Percentiles rank a stretch among this genome's conserved stretches.
Evolutionary conservation across 768 basidiomycete species (phyloP).

Genomic region (Boletus tomentosulus): DNA sequence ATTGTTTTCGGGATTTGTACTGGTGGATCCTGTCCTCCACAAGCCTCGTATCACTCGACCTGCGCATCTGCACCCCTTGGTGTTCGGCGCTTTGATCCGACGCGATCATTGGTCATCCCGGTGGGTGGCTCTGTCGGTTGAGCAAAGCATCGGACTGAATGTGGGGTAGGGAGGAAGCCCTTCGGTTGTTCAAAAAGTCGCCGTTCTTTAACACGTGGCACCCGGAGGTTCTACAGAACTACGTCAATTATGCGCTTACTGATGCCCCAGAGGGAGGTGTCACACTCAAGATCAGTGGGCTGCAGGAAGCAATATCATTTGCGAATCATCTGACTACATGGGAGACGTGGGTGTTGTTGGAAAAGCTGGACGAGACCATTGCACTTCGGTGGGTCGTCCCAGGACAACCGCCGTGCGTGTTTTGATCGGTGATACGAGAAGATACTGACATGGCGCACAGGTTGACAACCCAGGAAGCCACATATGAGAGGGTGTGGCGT

Average conservation of each 20-base stretch:
- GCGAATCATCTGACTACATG: conserved; percentile 34
- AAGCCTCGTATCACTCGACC: conserved; percentile 9
- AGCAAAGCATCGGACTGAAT: neutral
- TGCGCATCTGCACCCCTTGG: conserved; percentile 1
- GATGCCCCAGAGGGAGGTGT: conserved; percentile 37
- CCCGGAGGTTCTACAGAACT: conserved; percentile 52
- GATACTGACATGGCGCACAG: conserved; percentile 8
- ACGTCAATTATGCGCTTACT: conserved; percentile 54
- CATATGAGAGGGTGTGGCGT: conserved; percentile 26
- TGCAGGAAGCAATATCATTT: conserved; percentile 65
- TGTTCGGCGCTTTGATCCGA: conserved; percentile 50
- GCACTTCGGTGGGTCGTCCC: conserved; percentile 30
- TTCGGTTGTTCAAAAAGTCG: conserved; percentile 40
- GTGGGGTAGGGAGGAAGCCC: conserved; percentile 54
- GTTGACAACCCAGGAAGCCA: conserved; percentile 6
- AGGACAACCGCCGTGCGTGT: conserved; percentile 15
- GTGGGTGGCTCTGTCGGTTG: conserved; percentile 29
- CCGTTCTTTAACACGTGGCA: conserved; percentile 76
- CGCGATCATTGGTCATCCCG: conserved; percentile 61
- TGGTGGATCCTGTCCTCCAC: conserved; percentile 75
- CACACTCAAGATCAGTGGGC: conserved; percentile 59
- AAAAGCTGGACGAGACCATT: conserved; percentile 24
- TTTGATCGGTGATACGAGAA: neutral
- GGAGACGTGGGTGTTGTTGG: conserved; percentile 29
- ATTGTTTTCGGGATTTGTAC: conserved; percentile 63